Evolutionary conservation across 2,329 filamentous ascomycete species (phyloP).

Genomic region (Xylariales sp.): DNA sequence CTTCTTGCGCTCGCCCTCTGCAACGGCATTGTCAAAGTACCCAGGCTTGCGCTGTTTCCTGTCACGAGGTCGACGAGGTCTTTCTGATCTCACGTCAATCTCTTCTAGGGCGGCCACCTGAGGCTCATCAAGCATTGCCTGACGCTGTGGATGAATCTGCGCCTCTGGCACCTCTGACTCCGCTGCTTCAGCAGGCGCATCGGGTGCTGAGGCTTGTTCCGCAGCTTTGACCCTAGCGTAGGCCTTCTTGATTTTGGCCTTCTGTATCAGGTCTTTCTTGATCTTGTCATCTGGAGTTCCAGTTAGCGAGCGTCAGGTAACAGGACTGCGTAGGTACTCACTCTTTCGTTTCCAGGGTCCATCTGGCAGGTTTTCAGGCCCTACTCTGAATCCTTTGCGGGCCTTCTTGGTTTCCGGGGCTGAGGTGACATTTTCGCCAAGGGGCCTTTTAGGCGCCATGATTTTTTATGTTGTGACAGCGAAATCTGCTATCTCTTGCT

Average conservation of each 20-base stretch:
- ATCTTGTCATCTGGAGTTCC: conserved; percentile 87
- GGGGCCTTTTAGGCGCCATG: conserved; percentile 59
- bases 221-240: conserved; percentile 81
- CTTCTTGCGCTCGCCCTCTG: conserved; percentile 39
- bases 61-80: conserved; percentile 17
- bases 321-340: too few species aligned
- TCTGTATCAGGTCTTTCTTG: conserved; percentile 82
- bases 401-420: conserved; percentile 44
- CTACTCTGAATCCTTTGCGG: conserved; percentile 75
- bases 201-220: conserved; percentile 33
- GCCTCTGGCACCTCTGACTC: conserved; percentile 14
- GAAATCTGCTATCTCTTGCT: too few species aligned
- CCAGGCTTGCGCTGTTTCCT: conserved; percentile 42
- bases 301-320: background rate
- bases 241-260: conserved; percentile 87
- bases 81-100: conserved; percentile 4
- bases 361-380: conserved; percentile 85
- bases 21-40: conserved; percentile 63
- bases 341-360: conserved; percentile 80
- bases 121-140: conserved; percentile 34
- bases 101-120: conserved; percentile 14
- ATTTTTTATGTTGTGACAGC: background rate
- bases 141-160: conserved; percentile 36
- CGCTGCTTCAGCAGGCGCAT: conserved; percentile 33
- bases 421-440: conserved; percentile 35